phyloP scores from a whole-genome alignment of 352 stramenopile genomes.

The Phytophthora quininea region DNA sequence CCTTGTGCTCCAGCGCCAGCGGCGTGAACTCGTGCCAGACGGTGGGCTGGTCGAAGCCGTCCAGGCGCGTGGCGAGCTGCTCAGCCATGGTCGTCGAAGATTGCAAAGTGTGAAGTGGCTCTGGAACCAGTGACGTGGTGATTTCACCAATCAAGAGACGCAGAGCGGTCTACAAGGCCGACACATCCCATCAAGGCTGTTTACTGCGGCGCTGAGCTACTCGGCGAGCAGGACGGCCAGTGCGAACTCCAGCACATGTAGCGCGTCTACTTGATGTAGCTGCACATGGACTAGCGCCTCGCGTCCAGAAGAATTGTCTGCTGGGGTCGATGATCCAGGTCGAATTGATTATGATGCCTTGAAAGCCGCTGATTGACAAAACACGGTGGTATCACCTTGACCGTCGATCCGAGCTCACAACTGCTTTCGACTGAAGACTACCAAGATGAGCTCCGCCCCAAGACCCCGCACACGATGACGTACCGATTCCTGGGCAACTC shows the following conservation, averaged over 20 bases:
- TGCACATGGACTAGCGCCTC: background rate
- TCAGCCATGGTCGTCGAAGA: slow-evolving; percentile 48
- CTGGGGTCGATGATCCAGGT: background rate
- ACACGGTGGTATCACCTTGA: background rate
- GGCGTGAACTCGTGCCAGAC: slow-evolving; percentile 92
- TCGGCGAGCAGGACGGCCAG: too few species aligned
- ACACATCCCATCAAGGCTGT: background rate
- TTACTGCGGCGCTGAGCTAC: too few species aligned
- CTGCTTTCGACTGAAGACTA: too few species aligned
- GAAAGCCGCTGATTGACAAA: background rate
- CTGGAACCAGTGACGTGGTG: slow-evolving; percentile 1
- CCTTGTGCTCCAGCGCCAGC: slow-evolving; percentile 83
- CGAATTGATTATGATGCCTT: background rate
- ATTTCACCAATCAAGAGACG: slow-evolving; percentile 20
- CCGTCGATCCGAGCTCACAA: too few species aligned
- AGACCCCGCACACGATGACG: slow-evolving; percentile 34
- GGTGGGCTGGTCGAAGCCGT: slow-evolving; percentile 79
- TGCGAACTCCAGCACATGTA: too few species aligned
- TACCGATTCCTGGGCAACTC: slow-evolving; percentile 50
- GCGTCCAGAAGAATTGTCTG: too few species aligned
- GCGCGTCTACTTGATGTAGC: background rate
- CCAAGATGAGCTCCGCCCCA: slow-evolving; percentile 15
- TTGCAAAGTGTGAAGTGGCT: background rate
- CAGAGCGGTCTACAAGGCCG: too few species aligned
- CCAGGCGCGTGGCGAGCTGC: slow-evolving; percentile 60